phyloP scores from a whole-genome alignment of 2,329 filamentous ascomycete genomes.

The Colletotrichum eleusines region DNA sequence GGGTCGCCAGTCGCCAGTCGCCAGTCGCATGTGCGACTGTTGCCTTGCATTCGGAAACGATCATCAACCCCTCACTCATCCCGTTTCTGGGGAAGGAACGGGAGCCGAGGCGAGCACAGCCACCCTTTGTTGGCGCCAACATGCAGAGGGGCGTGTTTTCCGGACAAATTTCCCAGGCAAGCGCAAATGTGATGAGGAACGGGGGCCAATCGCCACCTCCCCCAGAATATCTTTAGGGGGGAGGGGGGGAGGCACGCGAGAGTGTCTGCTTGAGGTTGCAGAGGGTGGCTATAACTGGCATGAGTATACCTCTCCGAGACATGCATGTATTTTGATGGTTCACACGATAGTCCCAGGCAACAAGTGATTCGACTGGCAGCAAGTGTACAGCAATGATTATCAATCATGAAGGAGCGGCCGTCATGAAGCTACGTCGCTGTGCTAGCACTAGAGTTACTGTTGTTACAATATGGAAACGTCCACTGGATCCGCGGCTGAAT shows the following conservation, averaged over 20 bases:
- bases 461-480: constrained; percentile 9
- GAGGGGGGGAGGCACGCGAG: too few species aligned
- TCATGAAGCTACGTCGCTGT: not conserved
- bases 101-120: not conserved
- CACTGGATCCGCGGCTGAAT: too few species aligned
- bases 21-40: not conserved
- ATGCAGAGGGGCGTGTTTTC: not conserved
- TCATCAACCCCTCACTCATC: not conserved
- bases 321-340: fast-evolving
- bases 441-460: constrained; percentile 1
- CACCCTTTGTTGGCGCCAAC: not conserved
- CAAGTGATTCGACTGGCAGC: not conserved
- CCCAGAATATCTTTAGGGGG: not conserved
- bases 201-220: not conserved
- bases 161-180: not conserved
- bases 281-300: not conserved
- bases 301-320: not conserved
- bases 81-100: not conserved
- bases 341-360: too few species aligned
- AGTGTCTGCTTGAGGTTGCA: too few species aligned
- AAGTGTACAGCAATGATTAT: not conserved
- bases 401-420: not conserved
- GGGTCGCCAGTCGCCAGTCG: not conserved
- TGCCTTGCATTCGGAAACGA: not conserved
- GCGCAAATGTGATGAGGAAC: not conserved